Percentiles rank a stretch among this genome's conserved stretches.
phyloP scores from a whole-genome alignment of 108 stramenopile species.

The Nitzschia inconspicua region DNA sequence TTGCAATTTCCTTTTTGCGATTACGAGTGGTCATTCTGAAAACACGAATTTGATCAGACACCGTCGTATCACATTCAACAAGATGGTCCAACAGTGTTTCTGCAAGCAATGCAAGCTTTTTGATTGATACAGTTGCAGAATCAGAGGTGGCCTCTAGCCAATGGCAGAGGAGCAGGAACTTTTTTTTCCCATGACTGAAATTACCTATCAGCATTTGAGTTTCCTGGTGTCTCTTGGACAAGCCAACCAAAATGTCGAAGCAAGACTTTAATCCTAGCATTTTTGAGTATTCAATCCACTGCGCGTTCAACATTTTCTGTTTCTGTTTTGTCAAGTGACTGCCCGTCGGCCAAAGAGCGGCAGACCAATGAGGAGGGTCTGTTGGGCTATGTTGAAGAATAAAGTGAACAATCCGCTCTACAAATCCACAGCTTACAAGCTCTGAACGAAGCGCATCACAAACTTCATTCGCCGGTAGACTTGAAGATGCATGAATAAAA shows the following conservation, averaged over 20 bases:
- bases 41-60: constrained; percentile 14
- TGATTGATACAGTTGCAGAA: constrained; percentile 35
- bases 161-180: constrained; percentile 57
- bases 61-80: constrained; percentile 13
- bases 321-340: constrained; percentile 2
- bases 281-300: constrained; percentile 59
- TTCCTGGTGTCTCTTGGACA: constrained; percentile 50
- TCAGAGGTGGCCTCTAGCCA: constrained; percentile 87
- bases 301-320: constrained; percentile 8
- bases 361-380: constrained; percentile 74
- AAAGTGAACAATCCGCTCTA: constrained; percentile 46
- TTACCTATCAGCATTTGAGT: constrained; percentile 39
- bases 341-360: constrained; percentile 59
- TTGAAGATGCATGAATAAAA: constrained; percentile 75
- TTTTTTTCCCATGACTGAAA: background rate
- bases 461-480: constrained; percentile 68
- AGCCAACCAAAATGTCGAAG: constrained; percentile 64
- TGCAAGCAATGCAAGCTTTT: constrained; percentile 66
- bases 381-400: constrained; percentile 48
- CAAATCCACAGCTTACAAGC: constrained; percentile 65
- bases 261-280: constrained; percentile 57
- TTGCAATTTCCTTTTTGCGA: constrained; percentile 78
- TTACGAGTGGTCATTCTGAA: constrained; percentile 59
- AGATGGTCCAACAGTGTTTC: constrained; percentile 81
- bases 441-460: constrained; percentile 67